Evolutionary conservation across 768 basidiomycete species (phyloP), one percentile per base, ranked within the genome.

Genomic region (Kondoa malvinella): DNA sequence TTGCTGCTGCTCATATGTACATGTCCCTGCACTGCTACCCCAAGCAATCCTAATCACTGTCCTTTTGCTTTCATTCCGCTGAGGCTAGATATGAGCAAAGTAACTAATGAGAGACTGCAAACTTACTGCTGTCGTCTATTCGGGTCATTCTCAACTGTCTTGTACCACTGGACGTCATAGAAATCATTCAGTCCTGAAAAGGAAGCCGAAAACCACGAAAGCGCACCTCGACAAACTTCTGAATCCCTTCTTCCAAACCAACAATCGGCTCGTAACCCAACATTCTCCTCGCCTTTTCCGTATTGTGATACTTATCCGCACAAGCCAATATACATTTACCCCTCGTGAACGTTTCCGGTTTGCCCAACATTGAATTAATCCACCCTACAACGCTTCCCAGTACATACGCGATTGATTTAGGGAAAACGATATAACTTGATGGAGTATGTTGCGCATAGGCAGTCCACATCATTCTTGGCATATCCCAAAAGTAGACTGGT

Each of bases 401-500:
- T 78, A 82, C 83, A 78, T 97, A 92, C 0, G 85, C 82, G 31
- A 84, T 79, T 1, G 2, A 16, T 3, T 62, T 63, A 1, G 73
- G 73, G 1, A 75, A 34, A 3, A 68, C 61, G 15, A 70, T 15
- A n/a, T 65, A 65, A 26, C 32, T 70, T 33, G 34, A 56, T 25
- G 66, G 66, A 15, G 75, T 68, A 72, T 81, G 71, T 80, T 75
- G 33, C 73, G 80, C 73, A 66, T 88, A 81, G 26, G 81, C 80
- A 31, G 81, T 78, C 90, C 89, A 97, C n/a, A 95, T 78, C 1
- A 82, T 77, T 3, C 89, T 83, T 32, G 85, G 81, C 74, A 94
- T 86, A 78, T 95, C 92, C 94, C 94, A 99, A 80, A 96, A 96
- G 77, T 89, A 89, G 67, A 86, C 82, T 1, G 92, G 94, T 75